Conservation (phyloP, 1,284 basidiomycete genomes). For the Ceratobasidium sp. region DNA sequence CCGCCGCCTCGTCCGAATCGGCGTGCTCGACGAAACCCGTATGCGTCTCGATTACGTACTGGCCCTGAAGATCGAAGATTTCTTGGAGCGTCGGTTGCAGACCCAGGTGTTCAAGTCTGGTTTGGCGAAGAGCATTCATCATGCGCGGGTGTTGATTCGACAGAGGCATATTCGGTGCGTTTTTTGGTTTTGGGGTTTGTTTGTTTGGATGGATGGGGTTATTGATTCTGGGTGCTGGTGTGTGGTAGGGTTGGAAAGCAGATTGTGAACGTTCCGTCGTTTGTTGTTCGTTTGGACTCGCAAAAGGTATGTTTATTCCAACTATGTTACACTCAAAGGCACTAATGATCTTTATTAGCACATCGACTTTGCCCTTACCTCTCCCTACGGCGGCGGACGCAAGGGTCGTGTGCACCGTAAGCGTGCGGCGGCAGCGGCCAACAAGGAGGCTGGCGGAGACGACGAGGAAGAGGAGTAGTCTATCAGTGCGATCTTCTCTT, state of each 20-base stretch:
- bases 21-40: constrained; percentile 98
- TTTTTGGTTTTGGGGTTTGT: constrained; percentile 1
- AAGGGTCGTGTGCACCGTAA: constrained; percentile 99
- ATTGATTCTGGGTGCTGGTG: too few species aligned
- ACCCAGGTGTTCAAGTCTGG: constrained; percentile 99
- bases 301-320: constrained; percentile 70
- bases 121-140: constrained; percentile 98
- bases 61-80: constrained; percentile 99
- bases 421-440: constrained; percentile 93
- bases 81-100: constrained; percentile 99
- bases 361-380: constrained; percentile 98
- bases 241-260: constrained; percentile 87
- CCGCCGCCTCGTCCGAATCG: constrained; percentile 98
- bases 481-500: too few species aligned
- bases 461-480: constrained; percentile 89
- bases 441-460: constrained; percentile 90
- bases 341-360: constrained; percentile 67
- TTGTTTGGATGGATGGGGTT: constrained; percentile 54
- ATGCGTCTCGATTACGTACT: constrained; percentile 99
- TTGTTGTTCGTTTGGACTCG: constrained; percentile 97
- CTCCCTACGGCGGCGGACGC: constrained; percentile 97
- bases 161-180: constrained; percentile 95
- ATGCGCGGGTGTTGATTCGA: constrained; percentile 97
- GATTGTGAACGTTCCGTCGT: constrained; percentile 99
- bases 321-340: too few species aligned